Conservation (phyloP, 805 yeast species). For the Candida palmyrensis region DNA sequence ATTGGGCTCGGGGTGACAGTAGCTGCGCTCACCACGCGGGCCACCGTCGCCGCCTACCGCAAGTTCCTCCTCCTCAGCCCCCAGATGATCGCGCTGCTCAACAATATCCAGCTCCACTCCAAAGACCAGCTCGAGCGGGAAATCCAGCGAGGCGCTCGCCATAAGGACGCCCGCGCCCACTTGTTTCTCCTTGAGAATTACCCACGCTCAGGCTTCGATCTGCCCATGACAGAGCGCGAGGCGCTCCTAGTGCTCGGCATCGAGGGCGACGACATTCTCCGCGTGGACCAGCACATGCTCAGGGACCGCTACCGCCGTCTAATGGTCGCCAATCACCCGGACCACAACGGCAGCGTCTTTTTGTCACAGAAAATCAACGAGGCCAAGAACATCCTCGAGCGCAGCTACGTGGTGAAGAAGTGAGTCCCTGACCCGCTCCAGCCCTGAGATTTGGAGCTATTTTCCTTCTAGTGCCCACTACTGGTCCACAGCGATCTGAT, state of each 20-base stretch:
- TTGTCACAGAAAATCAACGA: constrained; percentile 38
- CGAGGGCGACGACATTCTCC: constrained; percentile 34
- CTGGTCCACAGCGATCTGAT: no score
- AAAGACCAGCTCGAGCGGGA: constrained; percentile 8
- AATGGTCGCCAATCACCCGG: constrained; percentile 41
- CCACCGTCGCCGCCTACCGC: constrained; percentile 24
- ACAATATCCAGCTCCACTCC: constrained; percentile 19
- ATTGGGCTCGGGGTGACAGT: constrained; percentile 52
- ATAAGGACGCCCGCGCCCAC: constrained; percentile 11
- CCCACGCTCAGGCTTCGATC: constrained; percentile 28
- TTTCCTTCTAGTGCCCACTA: no score
- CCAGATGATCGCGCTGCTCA: constrained; percentile 30
- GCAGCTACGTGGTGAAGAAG: constrained; percentile 30
- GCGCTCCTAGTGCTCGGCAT: constrained; percentile 38
- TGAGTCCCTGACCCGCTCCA: no score
- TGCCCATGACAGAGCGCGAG: constrained; percentile 39
- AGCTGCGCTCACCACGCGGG: constrained; percentile 41
- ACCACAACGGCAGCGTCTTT: constrained; percentile 35
- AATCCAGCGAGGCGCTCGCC: constrained; percentile 6
- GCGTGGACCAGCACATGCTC: constrained; percentile 29
- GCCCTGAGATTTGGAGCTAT: no score
- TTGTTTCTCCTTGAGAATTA: constrained; percentile 17
- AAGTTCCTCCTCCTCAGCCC: constrained; percentile 27
- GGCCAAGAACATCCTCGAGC: constrained; percentile 37
- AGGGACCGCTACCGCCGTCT: constrained; percentile 32